A percentile compares a stretch with the other conserved stretches of the same genome.
These are phyloP conservation scores for Penicillium taxi DNA, from an alignment of 495 filamentous ascomycete species.

Conservation along the genomic window DNA sequence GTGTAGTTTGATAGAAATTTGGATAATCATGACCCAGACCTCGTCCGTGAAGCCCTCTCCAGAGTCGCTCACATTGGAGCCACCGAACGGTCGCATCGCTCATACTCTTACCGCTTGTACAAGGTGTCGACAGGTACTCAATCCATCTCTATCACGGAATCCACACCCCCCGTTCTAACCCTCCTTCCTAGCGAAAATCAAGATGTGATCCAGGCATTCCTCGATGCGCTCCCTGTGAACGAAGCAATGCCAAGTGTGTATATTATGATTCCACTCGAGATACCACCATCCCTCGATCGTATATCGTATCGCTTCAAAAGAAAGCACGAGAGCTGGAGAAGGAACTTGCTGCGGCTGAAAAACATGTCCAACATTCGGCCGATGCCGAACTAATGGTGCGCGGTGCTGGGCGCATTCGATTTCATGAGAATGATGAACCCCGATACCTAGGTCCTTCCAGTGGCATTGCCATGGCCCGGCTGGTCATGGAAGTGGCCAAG, in stretches of 20 bases:
- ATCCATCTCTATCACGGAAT: slow-evolving; percentile 1
- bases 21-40: slow-evolving; percentile 16
- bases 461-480: slow-evolving; percentile 83
- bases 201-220: slow-evolving; percentile 87
- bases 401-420: slow-evolving; percentile 69
- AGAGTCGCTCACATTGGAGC: slow-evolving; percentile 18
- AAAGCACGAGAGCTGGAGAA: slow-evolving; percentile 70
- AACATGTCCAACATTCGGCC: slow-evolving; percentile 58
- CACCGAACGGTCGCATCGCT: slow-evolving; percentile 49
- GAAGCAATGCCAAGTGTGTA: slow-evolving; percentile 80
- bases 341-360: slow-evolving; percentile 54
- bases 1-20: slow-evolving; percentile 1
- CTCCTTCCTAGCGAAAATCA: slow-evolving; percentile 66
- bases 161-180: slow-evolving; percentile 2
- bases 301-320: slow-evolving; percentile 81
- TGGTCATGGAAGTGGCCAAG: slow-evolving; percentile 93
- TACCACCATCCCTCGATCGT: slow-evolving; percentile 68
- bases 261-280: slow-evolving; percentile 84
- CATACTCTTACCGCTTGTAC: slow-evolving; percentile 85
- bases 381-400: slow-evolving; percentile 76
- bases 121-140: slow-evolving; percentile 68
- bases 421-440: slow-evolving; percentile 73
- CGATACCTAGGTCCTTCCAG: slow-evolving; percentile 87
- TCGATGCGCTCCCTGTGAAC: slow-evolving; percentile 84
- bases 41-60: slow-evolving; percentile 17